Conservation (phyloP, 352 stramenopile genomes). For the Albugo candida region DNA sequence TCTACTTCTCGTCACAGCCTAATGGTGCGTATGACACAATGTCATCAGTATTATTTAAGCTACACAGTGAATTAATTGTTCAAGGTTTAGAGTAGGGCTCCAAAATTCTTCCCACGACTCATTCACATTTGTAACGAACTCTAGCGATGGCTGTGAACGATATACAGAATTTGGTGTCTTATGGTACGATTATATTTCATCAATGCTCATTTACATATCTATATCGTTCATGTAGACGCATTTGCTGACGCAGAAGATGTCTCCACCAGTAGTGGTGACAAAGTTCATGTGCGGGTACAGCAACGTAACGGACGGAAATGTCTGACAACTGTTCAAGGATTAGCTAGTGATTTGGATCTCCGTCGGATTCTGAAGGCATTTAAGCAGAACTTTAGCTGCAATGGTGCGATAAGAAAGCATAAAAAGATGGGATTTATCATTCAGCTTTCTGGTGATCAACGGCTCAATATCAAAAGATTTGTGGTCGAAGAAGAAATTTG, state of each 20-base stretch:
- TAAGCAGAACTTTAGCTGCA: slow-evolving; percentile 99
- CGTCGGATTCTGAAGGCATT: slow-evolving; percentile 99
- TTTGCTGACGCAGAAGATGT: slow-evolving; percentile 80
- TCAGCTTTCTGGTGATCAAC: slow-evolving; percentile 97
- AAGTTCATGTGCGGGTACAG: slow-evolving; percentile 98
- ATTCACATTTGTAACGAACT: too few species aligned
- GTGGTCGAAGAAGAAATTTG: slow-evolving; percentile 99
- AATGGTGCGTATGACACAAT: too few species aligned
- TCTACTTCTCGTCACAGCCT: too few species aligned
- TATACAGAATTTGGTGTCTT: too few species aligned
- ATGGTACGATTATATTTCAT: too few species aligned
- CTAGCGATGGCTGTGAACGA: too few species aligned
- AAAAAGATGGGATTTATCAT: slow-evolving; percentile 96
- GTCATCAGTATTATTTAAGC: too few species aligned
- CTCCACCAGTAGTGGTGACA: slow-evolving; percentile 64
- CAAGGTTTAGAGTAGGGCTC: too few species aligned
- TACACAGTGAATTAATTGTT: too few species aligned
- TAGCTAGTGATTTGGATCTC: slow-evolving; percentile 95
- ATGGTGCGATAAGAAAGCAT: slow-evolving; percentile 97
- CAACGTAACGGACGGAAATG: slow-evolving; percentile 99
- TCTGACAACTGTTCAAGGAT: slow-evolving; percentile 97
- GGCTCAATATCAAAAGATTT: slow-evolving; percentile 98
- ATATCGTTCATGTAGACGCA: slow-evolving; percentile 24
- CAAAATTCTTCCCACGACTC: too few species aligned
- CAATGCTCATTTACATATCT: background rate